phyloP scores from a whole-genome alignment of 805 yeast species.

The Myxozyma neglecta region DNA sequence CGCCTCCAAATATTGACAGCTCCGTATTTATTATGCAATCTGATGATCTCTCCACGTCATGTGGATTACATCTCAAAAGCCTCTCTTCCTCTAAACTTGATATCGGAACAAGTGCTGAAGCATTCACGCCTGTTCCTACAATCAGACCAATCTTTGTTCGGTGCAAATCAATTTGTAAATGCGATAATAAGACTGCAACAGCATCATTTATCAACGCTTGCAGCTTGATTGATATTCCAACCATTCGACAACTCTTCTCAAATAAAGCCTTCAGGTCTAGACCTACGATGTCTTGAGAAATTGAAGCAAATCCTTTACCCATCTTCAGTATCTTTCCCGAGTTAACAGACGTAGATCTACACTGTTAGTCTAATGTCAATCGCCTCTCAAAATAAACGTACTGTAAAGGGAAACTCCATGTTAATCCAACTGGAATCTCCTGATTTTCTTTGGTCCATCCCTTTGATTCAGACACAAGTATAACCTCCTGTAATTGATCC shows the following conservation, averaged over 20 bases:
- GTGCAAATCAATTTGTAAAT: slow-evolving; percentile 56
- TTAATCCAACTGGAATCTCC: slow-evolving; percentile 35
- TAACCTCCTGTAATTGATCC: slow-evolving; percentile 29
- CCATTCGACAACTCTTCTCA: slow-evolving; percentile 59
- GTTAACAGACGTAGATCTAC: slow-evolving; percentile 29
- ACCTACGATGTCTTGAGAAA: slow-evolving; percentile 66
- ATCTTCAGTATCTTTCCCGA: slow-evolving; percentile 36
- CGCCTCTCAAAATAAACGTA: not conserved
- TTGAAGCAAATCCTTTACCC: slow-evolving; percentile 71
- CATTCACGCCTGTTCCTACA: slow-evolving; percentile 92
- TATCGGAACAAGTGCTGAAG: slow-evolving; percentile 65
- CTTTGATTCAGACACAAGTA: not conserved
- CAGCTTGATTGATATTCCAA: slow-evolving; percentile 60
- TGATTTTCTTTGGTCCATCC: slow-evolving; percentile 8
- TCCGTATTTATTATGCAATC: slow-evolving; percentile 82
- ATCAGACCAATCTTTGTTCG: slow-evolving; percentile 74
- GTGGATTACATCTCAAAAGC: slow-evolving; percentile 48
- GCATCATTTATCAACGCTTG: slow-evolving; percentile 89
- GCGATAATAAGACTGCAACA: slow-evolving; percentile 78
- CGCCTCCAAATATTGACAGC: slow-evolving; percentile 93
- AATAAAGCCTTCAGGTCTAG: slow-evolving; percentile 71
- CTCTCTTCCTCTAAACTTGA: slow-evolving; percentile 61
- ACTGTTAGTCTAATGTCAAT: not conserved
- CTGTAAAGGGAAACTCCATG: slow-evolving; percentile 42
- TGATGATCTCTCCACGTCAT: slow-evolving; percentile 32